Conservation (phyloP, 805 yeast genomes). For the Komagataella pseudopastoris region DNA sequence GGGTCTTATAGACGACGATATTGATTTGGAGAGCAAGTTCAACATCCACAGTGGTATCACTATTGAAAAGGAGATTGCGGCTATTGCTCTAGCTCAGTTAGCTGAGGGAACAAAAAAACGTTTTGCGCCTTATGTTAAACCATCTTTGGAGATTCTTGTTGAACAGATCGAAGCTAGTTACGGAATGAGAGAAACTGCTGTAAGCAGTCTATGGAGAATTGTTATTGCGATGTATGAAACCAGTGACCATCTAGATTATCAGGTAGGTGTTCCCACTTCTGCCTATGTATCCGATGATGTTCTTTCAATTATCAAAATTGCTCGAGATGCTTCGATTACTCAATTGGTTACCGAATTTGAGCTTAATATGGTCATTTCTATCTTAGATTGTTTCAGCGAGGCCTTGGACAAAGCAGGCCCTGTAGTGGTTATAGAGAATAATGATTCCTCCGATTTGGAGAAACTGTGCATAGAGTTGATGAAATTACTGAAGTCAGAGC, state of each 20-base stretch:
- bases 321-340: slow-evolving; percentile 51
- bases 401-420: slow-evolving; percentile 63
- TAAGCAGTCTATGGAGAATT: slow-evolving; percentile 73
- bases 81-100: slow-evolving; percentile 78
- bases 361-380: slow-evolving; percentile 62
- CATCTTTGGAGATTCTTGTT: slow-evolving; percentile 45
- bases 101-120: slow-evolving; percentile 77
- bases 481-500: slow-evolving; percentile 68
- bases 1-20: slow-evolving; percentile 42
- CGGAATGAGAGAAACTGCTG: slow-evolving; percentile 82
- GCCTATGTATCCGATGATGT: slow-evolving; percentile 47
- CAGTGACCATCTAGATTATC: slow-evolving; percentile 33
- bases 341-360: slow-evolving; percentile 73
- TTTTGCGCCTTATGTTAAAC: slow-evolving; percentile 66
- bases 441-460: slow-evolving; percentile 44
- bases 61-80: slow-evolving; percentile 91
- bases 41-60: slow-evolving; percentile 92
- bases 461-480: slow-evolving; percentile 56
- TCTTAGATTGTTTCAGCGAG: slow-evolving; percentile 63
- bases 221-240: slow-evolving; percentile 54
- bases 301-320: slow-evolving; percentile 45
- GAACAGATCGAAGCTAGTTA: slow-evolving; percentile 77
- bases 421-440: slow-evolving; percentile 48
- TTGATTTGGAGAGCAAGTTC: slow-evolving; percentile 55
- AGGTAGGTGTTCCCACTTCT: slow-evolving; percentile 49